A percentile compares a stretch with the other conserved stretches of the same genome.
Conservation (phyloP, 2,329 filamentous ascomycete genomes). For the Orbilia ellipsospora region DNA sequence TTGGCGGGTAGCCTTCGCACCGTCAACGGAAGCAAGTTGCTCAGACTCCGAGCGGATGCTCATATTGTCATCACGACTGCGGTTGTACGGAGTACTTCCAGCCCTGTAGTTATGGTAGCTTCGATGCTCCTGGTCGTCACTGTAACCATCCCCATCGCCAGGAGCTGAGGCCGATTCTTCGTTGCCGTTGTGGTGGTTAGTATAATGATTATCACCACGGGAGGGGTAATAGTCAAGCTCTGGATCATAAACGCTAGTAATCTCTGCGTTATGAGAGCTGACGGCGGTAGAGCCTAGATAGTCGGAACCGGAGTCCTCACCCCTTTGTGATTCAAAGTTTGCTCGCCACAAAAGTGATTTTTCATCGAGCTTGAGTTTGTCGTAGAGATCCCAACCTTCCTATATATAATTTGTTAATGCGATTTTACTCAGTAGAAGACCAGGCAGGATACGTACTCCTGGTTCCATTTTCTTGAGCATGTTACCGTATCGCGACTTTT, state of each 20-base stretch:
- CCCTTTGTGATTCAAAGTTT: constrained; percentile 26
- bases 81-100: too few relatives aligned
- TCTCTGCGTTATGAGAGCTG: constrained; percentile 9
- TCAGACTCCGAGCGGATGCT: background rate
- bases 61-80: background rate
- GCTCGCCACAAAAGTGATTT: constrained; percentile 13
- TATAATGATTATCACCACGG: background rate
- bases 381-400: constrained; percentile 25
- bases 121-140: background rate
- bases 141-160: too few relatives aligned
- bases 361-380: background rate
- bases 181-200: background rate
- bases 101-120: too few relatives aligned
- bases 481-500: constrained; percentile 3
- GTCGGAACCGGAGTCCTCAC: constrained; percentile 10
- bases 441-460: constrained; percentile 4
- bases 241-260: constrained; percentile 13
- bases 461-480: constrained; percentile 1
- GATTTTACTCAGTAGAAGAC: too few relatives aligned
- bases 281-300: constrained; percentile 2
- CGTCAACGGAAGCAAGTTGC: background rate
- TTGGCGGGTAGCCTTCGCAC: background rate
- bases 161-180: too few relatives aligned
- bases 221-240: constrained; percentile 17
- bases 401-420: background rate